Percentiles rank a stretch among this genome's conserved stretches.
These are phyloP conservation scores for Hygrocybe punicea DNA, from an alignment of 768 basidiomycete genomes.

Conservation along the genomic window DNA sequence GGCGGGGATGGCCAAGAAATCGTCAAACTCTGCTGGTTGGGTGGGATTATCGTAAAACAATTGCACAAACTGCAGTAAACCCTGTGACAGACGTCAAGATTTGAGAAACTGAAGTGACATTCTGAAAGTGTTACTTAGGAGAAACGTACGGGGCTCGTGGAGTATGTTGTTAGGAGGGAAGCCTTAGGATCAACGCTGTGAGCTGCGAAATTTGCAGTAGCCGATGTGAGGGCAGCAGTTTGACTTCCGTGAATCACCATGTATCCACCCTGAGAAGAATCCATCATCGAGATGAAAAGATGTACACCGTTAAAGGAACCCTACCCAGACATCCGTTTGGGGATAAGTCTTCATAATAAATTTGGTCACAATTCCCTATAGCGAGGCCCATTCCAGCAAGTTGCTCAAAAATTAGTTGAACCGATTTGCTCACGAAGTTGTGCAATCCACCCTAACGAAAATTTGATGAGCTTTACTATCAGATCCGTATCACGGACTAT, in stretches of 20 bases:
- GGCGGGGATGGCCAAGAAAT: conserved; percentile 45
- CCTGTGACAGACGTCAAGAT: conserved; percentile 13
- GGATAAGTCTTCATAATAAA: conserved; percentile 54
- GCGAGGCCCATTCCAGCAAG: not conserved
- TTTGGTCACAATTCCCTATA: conserved; percentile 55
- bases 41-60: conserved; percentile 60
- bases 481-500: not conserved
- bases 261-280: conserved; percentile 45
- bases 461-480: not conserved
- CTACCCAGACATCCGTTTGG: conserved; percentile 59
- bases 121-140: not conserved
- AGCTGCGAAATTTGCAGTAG: conserved; percentile 40
- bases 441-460: conserved; percentile 53
- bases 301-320: conserved; percentile 10
- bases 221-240: conserved; percentile 29
- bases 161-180: conserved; percentile 44
- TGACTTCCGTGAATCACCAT: conserved; percentile 30
- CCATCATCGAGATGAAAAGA: not conserved
- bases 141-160: not conserved
- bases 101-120: not conserved
- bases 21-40: conserved; percentile 49
- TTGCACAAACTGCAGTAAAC: conserved; percentile 25
- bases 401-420: not conserved
- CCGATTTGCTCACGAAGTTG: conserved; percentile 43
- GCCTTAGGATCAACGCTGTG: conserved; percentile 52